Percentiles rank a stretch among this genome's conserved stretches.
These are phyloP conservation scores for Dendrobium huoshanense DNA, from an alignment of 106 monocot species.

Conservation along the genomic window DNA sequence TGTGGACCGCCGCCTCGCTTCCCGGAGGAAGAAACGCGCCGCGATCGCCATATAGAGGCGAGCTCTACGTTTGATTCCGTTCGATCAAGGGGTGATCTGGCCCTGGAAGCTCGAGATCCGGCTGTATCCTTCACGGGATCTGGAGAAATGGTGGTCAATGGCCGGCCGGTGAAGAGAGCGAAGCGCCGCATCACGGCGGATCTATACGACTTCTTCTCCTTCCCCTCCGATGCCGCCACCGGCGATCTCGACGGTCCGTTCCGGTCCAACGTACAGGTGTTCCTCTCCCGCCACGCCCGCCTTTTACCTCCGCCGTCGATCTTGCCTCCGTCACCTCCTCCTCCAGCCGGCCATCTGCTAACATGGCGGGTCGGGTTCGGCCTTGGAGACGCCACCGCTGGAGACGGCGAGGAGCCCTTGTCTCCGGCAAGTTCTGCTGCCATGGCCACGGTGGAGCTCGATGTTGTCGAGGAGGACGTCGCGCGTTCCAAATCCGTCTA, in stretches of 20 bases:
- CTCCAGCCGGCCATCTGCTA: constrained; percentile 20
- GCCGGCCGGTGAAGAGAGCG: constrained; percentile 65
- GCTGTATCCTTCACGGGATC: background rate
- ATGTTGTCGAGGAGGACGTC: constrained; percentile 81
- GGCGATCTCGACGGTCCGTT: constrained; percentile 45
- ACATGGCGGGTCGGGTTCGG: constrained; percentile 61
- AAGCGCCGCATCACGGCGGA: constrained; percentile 56
- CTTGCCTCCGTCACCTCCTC: constrained; percentile 20
- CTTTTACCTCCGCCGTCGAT: constrained; percentile 27
- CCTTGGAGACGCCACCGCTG: constrained; percentile 1
- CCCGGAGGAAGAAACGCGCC: background rate
- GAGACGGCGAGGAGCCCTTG: background rate
- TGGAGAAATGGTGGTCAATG: constrained; percentile 53
- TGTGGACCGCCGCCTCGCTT: background rate
- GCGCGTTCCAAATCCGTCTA: constrained; percentile 57
- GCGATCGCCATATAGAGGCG: background rate
- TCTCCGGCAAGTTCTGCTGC: background rate
- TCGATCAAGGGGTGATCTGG: background rate
- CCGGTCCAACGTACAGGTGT: constrained; percentile 45
- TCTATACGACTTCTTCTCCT: constrained; percentile 48
- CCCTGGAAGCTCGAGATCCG: constrained; percentile 12
- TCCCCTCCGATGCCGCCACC: constrained; percentile 20
- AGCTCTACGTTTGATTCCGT: background rate
- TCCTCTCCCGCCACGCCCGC: constrained; percentile 45
- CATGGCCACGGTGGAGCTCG: constrained; percentile 47